A percentile compares a stretch with the other conserved stretches of the same genome.
phyloP scores from a whole-genome alignment of 2,329 filamentous ascomycete genomes.

The Cercospora sojina region DNA sequence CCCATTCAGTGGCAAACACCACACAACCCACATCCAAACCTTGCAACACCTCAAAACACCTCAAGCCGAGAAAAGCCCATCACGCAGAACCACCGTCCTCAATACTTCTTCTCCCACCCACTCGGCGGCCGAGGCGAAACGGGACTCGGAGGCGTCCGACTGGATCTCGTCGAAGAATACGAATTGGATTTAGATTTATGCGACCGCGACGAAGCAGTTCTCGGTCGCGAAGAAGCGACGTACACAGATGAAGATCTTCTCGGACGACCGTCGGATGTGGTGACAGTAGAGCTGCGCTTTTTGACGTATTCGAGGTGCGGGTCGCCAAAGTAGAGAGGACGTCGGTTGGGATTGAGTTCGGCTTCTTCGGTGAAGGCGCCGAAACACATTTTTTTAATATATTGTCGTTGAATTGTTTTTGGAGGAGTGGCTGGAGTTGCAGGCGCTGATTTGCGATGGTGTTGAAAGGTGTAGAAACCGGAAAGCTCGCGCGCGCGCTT shows the following conservation, averaged over 20 bases:
- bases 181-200: slow-evolving; percentile 7
- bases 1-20: neutral
- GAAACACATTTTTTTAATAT: slow-evolving; percentile 8
- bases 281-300: neutral
- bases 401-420: neutral
- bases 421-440: neutral
- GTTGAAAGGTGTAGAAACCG: neutral
- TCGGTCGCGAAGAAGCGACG: slow-evolving; percentile 1
- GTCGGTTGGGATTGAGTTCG: slow-evolving; percentile 10
- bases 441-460: neutral
- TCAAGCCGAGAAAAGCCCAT: neutral
- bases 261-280: neutral
- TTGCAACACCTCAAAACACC: neutral
- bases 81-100: neutral
- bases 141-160: slow-evolving; percentile 2
- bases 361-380: slow-evolving; percentile 12
- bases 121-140: neutral
- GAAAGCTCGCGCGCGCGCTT: neutral
- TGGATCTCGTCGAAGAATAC: slow-evolving; percentile 3
- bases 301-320: slow-evolving; percentile 11
- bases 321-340: slow-evolving; percentile 11
- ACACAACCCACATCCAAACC: neutral
- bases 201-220: neutral
- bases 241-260: slow-evolving; percentile 6
- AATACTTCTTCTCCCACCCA: neutral